A percentile compares a stretch with the other conserved stretches of the same genome.
Conservation (phyloP, 73 alveolate genomes). For the Paraurostyla sp. region DNA sequence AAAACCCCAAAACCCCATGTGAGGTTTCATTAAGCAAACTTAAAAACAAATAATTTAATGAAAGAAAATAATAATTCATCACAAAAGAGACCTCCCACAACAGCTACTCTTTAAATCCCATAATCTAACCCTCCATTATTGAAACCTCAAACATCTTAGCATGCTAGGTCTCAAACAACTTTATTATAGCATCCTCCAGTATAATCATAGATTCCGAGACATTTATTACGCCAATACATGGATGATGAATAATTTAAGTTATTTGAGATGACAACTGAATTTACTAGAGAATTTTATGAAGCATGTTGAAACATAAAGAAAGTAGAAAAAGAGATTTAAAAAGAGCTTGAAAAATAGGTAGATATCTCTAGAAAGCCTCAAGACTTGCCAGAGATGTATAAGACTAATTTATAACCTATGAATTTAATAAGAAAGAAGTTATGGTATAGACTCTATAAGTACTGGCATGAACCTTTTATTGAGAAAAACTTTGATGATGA, state of each 20-base stretch:
- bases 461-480: constrained; percentile 68
- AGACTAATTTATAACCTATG: constrained; percentile 10
- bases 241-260: constrained; percentile 43
- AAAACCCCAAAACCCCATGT: no score
- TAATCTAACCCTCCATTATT: no score
- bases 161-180: no score
- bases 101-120: no score
- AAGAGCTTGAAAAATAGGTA: not conserved
- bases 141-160: no score
- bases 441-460: constrained; percentile 62
- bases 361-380: constrained; percentile 19
- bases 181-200: no score
- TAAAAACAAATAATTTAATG: no score
- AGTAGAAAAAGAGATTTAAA: constrained; percentile 25
- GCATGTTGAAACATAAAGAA: not conserved
- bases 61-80: no score
- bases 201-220: not conserved
- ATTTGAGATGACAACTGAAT: constrained; percentile 6
- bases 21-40: no score
- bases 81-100: no score
- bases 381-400: constrained; percentile 47
- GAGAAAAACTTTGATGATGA: constrained; percentile 62
- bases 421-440: constrained; percentile 65
- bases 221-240: not conserved
- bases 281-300: constrained; percentile 41